Evolutionary conservation across 2,329 filamentous ascomycete genomes (phyloP).

Genomic region (Alternaria metachromatica): DNA sequence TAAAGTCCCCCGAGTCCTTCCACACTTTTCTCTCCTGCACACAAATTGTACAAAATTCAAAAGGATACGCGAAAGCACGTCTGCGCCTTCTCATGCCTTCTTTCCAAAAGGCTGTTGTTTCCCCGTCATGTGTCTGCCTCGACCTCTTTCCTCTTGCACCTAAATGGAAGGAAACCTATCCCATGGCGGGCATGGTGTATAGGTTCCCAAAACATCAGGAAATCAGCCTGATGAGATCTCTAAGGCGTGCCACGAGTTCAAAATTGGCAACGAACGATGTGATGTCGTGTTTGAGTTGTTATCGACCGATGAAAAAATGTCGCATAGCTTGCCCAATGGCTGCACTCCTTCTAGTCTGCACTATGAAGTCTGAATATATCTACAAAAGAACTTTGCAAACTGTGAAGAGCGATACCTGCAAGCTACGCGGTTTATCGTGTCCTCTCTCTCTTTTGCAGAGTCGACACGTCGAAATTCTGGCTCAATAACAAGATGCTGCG

Average conservation of each 20-base stretch:
- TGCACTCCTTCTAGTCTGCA: neutral
- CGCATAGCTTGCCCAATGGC: neutral
- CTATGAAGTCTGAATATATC: neutral
- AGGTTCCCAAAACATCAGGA: neutral
- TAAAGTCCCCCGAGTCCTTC: too few species aligned
- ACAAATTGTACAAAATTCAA: too few species aligned
- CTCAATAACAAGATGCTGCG: too few species aligned
- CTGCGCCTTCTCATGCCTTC: too few species aligned
- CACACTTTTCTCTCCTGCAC: too few species aligned
- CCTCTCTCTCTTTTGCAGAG: neutral
- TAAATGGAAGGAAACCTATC: fast-evolving
- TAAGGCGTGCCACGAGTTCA: neutral
- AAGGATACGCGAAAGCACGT: too few species aligned
- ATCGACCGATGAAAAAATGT: neutral
- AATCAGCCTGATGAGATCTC: neutral
- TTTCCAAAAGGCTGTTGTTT: too few species aligned
- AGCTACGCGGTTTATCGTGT: neutral
- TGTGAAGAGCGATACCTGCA: neutral
- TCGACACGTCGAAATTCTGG: neutral
- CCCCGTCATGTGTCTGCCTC: neutral
- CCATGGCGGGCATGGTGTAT: neutral
- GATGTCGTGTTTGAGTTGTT: neutral
- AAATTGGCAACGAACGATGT: neutral
- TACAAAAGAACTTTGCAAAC: neutral
- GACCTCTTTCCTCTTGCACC: neutral